Base-by-base conservation (phyloP, 108 stramenopile species). In the Skeletonema grethae region DNA sequence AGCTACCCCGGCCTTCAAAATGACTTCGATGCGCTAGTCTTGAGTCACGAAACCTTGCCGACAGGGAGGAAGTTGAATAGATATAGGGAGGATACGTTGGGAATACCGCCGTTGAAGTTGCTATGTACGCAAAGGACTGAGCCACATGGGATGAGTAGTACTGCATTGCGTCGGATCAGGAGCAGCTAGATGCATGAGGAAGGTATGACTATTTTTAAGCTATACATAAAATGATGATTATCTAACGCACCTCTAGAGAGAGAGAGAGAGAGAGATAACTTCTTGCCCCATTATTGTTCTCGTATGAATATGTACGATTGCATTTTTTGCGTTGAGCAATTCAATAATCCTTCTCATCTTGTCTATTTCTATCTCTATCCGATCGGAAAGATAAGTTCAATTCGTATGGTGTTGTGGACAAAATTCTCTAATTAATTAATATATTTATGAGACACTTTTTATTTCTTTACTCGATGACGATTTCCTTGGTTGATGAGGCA, bases 401-500 rank as follows among this genome's bases (percentile, higher is more conserved):
- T n/a, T n/a, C n/a, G n/a, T n/a, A n/a, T n/a, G n/a, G n/a, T n/a
- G n/a, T n/a, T n/a, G n/a, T n/a, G n/a, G 24, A 58, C 20, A 58
- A 25, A 58, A 32, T 12, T 12, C 57, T 5, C 24, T 22, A 58
- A 3, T 10, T 39, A 39, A 15, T 43, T 43, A 43, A 43, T 43
- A 11, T 43, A 43, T 43, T 43, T 43, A 43, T 43, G 15, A 43
- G 41, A 43, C 41, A 43, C 41, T 43, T 43, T 43, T 43, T 11
- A 15, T 43, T 43, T 48, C 34, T 84, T 86, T 97, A 97, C 82
- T 92, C 79, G 68, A 97, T 94, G 45, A 94, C 94, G 82, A 98
- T 97, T 73, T 98, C 98, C 89, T 97, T 97, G 43, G 96, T 96
- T 34, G 95, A 93, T 29, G 96, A 91, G 29, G 89, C 89, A 39